Evolutionary conservation across 371 early-diverging fungal species (phyloP), one percentile per base, ranked within the genome.

Genomic region (Amoeboaphelidium occidentale): DNA sequence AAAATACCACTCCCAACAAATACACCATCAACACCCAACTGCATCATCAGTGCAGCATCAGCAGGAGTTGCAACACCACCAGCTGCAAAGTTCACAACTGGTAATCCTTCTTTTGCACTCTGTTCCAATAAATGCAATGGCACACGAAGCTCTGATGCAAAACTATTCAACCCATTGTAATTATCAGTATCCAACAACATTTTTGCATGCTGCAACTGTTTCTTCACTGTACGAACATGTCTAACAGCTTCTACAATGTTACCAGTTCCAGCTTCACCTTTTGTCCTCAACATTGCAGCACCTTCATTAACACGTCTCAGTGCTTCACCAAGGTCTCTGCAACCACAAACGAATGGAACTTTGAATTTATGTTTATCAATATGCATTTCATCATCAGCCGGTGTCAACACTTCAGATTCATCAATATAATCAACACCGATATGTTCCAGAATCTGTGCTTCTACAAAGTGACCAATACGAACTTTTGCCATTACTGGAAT

Each of bases 401-500:
- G 84, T 41, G 96, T 90, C 51, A 94, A 65, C 21, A 92, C 92
- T 64, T 94, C 92, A 51, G 80, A 79, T 68, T 94, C 96, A 58
- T 92, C 92, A 70, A 92, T 89, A 65, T 84, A 92, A 63, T 92
- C 92, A 49, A 91, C 73, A 56, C 78, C 84, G 49, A 94, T 68
- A 43, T 76, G 71, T 63, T 92, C 73, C 49, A 94, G 71, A 65
- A 92, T 84, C 72, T 89, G 79, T 26, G 92, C 96, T 65, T 94
- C 96, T 54, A 94, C 91, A 73, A 91, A 81, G 76, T 94, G 96
- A 49, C 96, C 96, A 56, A 94, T 91, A 58, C 96, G 81, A 65
- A 82, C 87, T 72, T 92, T 92, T 64, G 92, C 96, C 92, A 94
- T 92, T 54, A 94, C 92, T 26, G 96, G 96, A 63, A 94, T 89